Conservation (phyloP, 352 stramenopile species). For the Globisporangium okanoganense region DNA sequence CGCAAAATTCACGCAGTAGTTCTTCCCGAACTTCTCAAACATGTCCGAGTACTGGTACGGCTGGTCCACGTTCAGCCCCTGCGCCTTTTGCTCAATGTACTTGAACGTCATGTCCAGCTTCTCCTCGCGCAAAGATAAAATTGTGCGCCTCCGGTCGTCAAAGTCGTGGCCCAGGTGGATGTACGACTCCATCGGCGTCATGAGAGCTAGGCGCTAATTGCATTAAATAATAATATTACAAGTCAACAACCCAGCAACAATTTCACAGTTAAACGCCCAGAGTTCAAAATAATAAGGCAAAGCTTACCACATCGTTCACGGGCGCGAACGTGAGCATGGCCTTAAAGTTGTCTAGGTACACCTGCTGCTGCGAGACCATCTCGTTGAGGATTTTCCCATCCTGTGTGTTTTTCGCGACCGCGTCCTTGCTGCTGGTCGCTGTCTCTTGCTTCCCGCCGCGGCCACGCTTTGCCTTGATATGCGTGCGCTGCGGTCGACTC, state of each 20-base stretch:
- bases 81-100: slow-evolving; percentile 72
- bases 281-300: background rate
- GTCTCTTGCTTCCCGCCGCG: slow-evolving; percentile 13
- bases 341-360: slow-evolving; percentile 76
- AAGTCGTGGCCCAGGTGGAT: slow-evolving; percentile 64
- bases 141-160: slow-evolving; percentile 52
- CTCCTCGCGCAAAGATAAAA: slow-evolving; percentile 59
- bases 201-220: slow-evolving; percentile 57
- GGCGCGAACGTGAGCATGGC: slow-evolving; percentile 75
- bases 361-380: slow-evolving; percentile 58
- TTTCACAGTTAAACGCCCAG: background rate
- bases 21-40: slow-evolving; percentile 82
- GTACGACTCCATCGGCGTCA: slow-evolving; percentile 77
- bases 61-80: slow-evolving; percentile 47
- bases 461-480: slow-evolving; percentile 48
- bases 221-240: slow-evolving; percentile 5
- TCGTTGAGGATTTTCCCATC: slow-evolving; percentile 53
- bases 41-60: slow-evolving; percentile 73
- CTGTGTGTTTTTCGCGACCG: slow-evolving; percentile 37
- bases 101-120: slow-evolving; percentile 79
- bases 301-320: slow-evolving; percentile 57
- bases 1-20: slow-evolving; percentile 73
- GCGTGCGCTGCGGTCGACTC: slow-evolving; percentile 31
- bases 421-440: slow-evolving; percentile 33
- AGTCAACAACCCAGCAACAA: background rate